These are phyloP conservation scores for Aspergillus versicolor DNA, from an alignment of 2,329 filamentous ascomycete species.

Conservation along the genomic window DNA sequence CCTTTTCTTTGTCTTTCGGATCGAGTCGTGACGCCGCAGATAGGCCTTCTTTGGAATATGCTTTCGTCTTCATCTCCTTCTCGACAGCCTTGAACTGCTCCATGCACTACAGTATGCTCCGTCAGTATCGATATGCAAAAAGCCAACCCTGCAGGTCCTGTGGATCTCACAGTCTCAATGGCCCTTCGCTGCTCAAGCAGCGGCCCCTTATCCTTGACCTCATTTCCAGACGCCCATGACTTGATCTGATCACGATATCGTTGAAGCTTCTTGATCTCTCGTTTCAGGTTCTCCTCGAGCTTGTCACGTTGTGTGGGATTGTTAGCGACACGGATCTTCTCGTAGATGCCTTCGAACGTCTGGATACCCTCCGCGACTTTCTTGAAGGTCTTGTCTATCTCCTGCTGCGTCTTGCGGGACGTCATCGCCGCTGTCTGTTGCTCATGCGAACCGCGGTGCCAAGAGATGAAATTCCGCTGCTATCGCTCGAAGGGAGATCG, in stretches of 20 bases:
- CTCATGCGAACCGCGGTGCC: slow-evolving; percentile 25
- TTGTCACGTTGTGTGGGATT: slow-evolving; percentile 98
- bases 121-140: slow-evolving; percentile 25
- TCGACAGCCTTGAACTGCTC: slow-evolving; percentile 99
- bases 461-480: slow-evolving; percentile 20
- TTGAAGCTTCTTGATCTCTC: slow-evolving; percentile 99
- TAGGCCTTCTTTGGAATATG: slow-evolving; percentile 96
- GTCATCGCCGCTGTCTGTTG: slow-evolving; percentile 64
- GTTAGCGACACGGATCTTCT: slow-evolving; percentile 91
- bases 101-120: slow-evolving; percentile 58
- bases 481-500: slow-evolving; percentile 12
- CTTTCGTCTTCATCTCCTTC: slow-evolving; percentile 99
- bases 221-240: slow-evolving; percentile 96
- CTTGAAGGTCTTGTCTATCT: slow-evolving; percentile 99
- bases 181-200: slow-evolving; percentile 89
- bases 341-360: slow-evolving; percentile 92
- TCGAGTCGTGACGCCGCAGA: slow-evolving; percentile 90
- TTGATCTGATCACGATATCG: slow-evolving; percentile 98
- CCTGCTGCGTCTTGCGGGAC: slow-evolving; percentile 92
- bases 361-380: slow-evolving; percentile 91
- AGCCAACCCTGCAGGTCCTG: background rate
- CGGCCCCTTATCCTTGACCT: slow-evolving; percentile 99
- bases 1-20: slow-evolving; percentile 95
- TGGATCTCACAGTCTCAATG: slow-evolving; percentile 79
- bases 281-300: slow-evolving; percentile 95